phyloP scores from a whole-genome alignment of 225 moss, liverwort and hornwort species.

The Pseudisothecium myosuroides region DNA sequence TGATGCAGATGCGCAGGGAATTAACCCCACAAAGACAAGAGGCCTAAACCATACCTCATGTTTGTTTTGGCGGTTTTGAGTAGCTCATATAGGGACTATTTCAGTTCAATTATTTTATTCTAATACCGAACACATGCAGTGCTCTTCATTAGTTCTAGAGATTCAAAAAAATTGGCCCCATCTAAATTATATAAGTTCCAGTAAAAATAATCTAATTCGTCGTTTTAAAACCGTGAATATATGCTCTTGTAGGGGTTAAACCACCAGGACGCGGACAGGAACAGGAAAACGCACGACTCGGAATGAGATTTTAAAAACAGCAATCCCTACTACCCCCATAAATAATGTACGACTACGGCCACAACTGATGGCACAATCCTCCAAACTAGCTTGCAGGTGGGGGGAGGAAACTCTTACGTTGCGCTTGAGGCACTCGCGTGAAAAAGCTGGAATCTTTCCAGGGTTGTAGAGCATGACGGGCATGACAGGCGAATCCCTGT shows the following conservation, averaged over 20 bases:
- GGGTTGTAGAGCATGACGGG: slow-evolving; percentile 97
- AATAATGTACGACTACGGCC: background rate
- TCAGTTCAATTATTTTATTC: background rate
- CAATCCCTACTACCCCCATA: background rate
- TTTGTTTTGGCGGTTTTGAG: background rate
- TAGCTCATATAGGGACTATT: background rate
- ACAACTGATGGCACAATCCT: background rate
- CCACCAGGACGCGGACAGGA: background rate
- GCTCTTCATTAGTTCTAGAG: background rate
- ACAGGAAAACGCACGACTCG: background rate
- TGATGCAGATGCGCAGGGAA: background rate
- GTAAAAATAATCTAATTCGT: background rate
- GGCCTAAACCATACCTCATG: background rate
- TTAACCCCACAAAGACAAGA: background rate
- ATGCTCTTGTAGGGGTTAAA: background rate
- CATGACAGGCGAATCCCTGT: slow-evolving; percentile 93
- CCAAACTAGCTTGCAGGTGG: background rate
- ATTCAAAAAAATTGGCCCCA: background rate
- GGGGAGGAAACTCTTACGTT: slow-evolving; percentile 43
- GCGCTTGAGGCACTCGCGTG: slow-evolving; percentile 88
- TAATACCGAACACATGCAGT: background rate
- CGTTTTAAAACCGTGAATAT: background rate
- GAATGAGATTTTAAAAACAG: background rate
- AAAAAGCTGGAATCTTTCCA: slow-evolving; percentile 95
- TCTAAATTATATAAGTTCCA: background rate